Evolutionary conservation across 2,329 filamentous ascomycete genomes (phyloP).

Genomic region (Pseudocercospora vitis): DNA sequence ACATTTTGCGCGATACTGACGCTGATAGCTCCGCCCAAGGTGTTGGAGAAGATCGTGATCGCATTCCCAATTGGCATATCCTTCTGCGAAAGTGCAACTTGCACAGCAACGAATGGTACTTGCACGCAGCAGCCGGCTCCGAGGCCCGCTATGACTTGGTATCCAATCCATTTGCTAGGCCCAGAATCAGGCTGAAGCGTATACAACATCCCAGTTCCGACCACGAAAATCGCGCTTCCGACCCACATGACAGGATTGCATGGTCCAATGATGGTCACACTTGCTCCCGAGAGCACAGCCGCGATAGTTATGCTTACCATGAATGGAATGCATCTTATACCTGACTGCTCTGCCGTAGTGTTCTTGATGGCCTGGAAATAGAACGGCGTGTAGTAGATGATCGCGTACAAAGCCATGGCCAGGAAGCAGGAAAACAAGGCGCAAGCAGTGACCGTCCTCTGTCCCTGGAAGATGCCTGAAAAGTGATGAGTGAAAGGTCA

Average conservation of each 20-base stretch:
- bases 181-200: constrained; percentile 43
- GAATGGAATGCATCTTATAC: constrained; percentile 29
- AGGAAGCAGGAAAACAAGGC: constrained; percentile 40
- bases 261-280: constrained; percentile 26
- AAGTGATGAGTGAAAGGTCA: too few species aligned
- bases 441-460: constrained; percentile 38
- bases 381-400: constrained; percentile 34
- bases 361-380: constrained; percentile 35
- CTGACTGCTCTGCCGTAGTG: constrained; percentile 26
- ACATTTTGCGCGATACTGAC: constrained; percentile 63
- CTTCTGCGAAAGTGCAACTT: constrained; percentile 37
- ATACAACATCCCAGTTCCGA: constrained; percentile 31
- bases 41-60: constrained; percentile 57
- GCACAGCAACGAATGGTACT: constrained; percentile 50
- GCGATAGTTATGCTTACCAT: constrained; percentile 19
- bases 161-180: constrained; percentile 54
- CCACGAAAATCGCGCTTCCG: constrained; percentile 22
- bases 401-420: constrained; percentile 42
- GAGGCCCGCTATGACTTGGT: constrained; percentile 53
- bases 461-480: constrained; percentile 26
- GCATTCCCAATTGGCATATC: constrained; percentile 43
- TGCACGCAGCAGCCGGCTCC: constrained; percentile 51
- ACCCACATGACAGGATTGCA: constrained; percentile 28
- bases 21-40: constrained; percentile 64
- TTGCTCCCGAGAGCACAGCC: constrained; percentile 27